phyloP scores from a whole-genome alignment of 1,284 basidiomycete species.

The Heterobasidion parviporum region DNA sequence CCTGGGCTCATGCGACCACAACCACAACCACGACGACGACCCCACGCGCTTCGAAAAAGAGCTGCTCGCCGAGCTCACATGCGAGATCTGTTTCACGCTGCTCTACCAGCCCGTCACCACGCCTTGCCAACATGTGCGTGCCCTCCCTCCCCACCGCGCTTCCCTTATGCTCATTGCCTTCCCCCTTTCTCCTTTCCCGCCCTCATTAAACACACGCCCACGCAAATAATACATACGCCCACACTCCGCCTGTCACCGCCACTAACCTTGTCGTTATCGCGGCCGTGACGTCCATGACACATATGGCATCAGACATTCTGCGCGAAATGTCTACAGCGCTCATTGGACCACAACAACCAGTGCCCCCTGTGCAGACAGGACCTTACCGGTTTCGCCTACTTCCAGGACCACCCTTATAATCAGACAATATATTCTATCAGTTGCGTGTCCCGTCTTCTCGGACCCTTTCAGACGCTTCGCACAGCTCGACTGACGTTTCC shows the following conservation, averaged over 20 bases:
- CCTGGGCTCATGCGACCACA: not conserved
- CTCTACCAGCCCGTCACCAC: constrained; percentile 86
- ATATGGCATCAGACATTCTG: constrained; percentile 71
- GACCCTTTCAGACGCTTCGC: not conserved
- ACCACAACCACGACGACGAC: constrained; percentile 12
- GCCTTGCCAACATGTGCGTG: constrained; percentile 84
- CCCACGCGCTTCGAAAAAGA: constrained; percentile 56
- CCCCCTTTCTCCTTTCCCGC: not conserved
- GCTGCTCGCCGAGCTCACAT: constrained; percentile 68
- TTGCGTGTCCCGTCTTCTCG: constrained; percentile 18
- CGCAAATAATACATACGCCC: too few species aligned
- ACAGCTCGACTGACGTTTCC: too few species aligned
- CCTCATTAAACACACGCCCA: too few species aligned
- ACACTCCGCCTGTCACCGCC: too few species aligned
- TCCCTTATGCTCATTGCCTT: not conserved
- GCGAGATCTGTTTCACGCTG: constrained; percentile 85
- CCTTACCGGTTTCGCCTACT: constrained; percentile 72
- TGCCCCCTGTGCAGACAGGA: constrained; percentile 84
- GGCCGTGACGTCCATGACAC: too few species aligned
- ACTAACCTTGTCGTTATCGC: too few species aligned
- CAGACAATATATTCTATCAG: constrained; percentile 61
- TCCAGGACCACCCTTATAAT: constrained; percentile 72
- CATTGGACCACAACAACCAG: constrained; percentile 74
- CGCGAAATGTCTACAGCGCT: constrained; percentile 78
- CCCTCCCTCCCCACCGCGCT: constrained; percentile 1